phyloP scores from a whole-genome alignment of 305 asterid species.

The Fraxinus xanthoxyloides region DNA sequence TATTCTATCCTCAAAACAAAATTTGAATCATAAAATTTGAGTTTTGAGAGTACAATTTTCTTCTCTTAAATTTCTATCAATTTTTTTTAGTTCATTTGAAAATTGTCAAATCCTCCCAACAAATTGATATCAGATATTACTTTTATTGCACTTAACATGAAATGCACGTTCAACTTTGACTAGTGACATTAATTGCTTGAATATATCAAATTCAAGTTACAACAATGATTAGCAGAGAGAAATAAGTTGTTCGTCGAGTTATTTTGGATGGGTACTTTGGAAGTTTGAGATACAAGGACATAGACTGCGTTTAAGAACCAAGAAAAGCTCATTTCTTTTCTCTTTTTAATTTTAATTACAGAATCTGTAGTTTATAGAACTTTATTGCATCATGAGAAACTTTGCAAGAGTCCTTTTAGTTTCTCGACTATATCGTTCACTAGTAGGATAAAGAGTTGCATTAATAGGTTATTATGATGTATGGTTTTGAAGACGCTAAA shows the following conservation, averaged over 20 bases:
- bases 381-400: neutral
- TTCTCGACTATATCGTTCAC: neutral
- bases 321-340: neutral
- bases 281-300: neutral
- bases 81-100: too few species aligned
- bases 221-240: neutral
- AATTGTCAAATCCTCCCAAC: too few species aligned
- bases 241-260: neutral
- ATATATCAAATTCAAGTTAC: neutral
- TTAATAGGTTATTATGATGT: neutral
- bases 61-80: too few species aligned
- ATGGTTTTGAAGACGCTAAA: neutral
- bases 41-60: too few species aligned
- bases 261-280: neutral
- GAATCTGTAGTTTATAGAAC: neutral
- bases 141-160: too few species aligned
- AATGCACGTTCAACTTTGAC: too few species aligned
- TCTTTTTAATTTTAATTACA: neutral
- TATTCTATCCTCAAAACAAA: too few species aligned
- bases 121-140: too few species aligned
- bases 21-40: too few species aligned
- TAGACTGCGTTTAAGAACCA: neutral
- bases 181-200: neutral
- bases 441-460: neutral
- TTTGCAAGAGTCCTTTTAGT: neutral